Base-by-base conservation (phyloP, 1,284 basidiomycete genomes). In the Spongispora temasekensis region DNA sequence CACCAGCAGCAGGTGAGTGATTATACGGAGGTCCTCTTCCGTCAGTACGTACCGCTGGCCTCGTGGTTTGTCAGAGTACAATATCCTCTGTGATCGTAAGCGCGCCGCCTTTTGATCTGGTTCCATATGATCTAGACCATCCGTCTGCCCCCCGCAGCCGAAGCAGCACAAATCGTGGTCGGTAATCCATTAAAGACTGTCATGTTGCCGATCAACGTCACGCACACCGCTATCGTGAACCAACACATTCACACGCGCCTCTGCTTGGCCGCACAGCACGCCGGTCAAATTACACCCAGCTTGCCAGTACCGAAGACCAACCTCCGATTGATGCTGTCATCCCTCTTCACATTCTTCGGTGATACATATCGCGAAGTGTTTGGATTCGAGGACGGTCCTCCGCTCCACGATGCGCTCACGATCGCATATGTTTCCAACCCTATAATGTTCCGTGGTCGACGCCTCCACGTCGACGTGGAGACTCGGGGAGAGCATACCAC, bases 141-240 rank as follows among this genome's bases (percentile, higher is more conserved):
- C 61, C 42, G 23, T 53, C 23, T 46, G 23, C 23, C 23, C 53
- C 37, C 35, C 58, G 25, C 65, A 91, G 89, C 90, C 15, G 90
- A 93, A 72, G 90, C 92, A 2, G 83, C 88, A 2, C 90, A 92
- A 66, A 93, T 94, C 56, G 88, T 94, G 5, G 79, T 94, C 65
- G 76, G 90, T 75, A 76, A 75, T 13, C 81, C 82, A 1, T 67
- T 86, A 15, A 79, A 77, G 64, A 83, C 82, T 54, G 77, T 79
- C 13, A 93, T 93, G 90, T 83, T 94, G 17, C 91, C 92, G 0
- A 83, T 95, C 65, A 94, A 95, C 67, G 88, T 93, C 21, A 92
- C 93, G 3, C 93, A 95, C 71, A 89, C 84, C 3, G 90, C 89
- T 2, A 90, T 94, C 64, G 84, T 91, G 51, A 89, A 85, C 10